phyloP scores from a whole-genome alignment of 345 rosid genomes.

The Lepidium aucheri region DNA sequence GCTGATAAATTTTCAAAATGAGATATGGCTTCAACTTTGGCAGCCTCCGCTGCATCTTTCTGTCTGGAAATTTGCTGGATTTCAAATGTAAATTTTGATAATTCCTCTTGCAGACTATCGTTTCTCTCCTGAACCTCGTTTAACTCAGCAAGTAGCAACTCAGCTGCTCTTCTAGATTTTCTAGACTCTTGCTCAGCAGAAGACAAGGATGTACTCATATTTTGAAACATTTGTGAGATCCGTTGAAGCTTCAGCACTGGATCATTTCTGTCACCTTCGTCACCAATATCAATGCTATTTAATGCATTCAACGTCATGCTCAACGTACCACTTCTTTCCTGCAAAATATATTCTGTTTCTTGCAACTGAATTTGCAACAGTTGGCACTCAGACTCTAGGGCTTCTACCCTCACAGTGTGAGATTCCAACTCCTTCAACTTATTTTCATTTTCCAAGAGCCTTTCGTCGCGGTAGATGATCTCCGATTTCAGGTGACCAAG shows the following conservation, averaged over 20 bases:
- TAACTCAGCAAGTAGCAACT: slow-evolving; percentile 78
- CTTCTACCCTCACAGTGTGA: slow-evolving; percentile 39
- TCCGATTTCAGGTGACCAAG: slow-evolving; percentile 58
- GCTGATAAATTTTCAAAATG: slow-evolving; percentile 42
- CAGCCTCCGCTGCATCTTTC: slow-evolving; percentile 56
- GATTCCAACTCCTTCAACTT: slow-evolving; percentile 49
- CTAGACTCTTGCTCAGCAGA: slow-evolving; percentile 61
- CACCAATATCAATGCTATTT: slow-evolving; percentile 50
- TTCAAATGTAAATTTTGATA: slow-evolving; percentile 41
- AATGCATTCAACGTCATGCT: slow-evolving; percentile 37
- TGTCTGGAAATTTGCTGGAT: slow-evolving; percentile 41
- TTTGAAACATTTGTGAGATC: slow-evolving; percentile 40
- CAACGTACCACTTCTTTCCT: slow-evolving; percentile 53
- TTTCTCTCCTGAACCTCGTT: slow-evolving; percentile 96
- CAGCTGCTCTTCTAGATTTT: slow-evolving; percentile 85
- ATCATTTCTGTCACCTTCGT: slow-evolving; percentile 38
- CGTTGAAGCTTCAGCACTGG: slow-evolving; percentile 61
- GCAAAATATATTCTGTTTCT: slow-evolving; percentile 50
- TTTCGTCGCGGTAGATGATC: slow-evolving; percentile 44
- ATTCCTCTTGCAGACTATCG: slow-evolving; percentile 72
- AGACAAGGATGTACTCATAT: slow-evolving; percentile 47
- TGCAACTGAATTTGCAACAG: slow-evolving; percentile 47
- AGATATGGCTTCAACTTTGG: slow-evolving; percentile 50
- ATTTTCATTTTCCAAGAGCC: slow-evolving; percentile 47
- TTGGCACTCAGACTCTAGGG: slow-evolving; percentile 56